phyloP scores from a whole-genome alignment of 2,329 filamentous ascomycete species.

The Penicillium nordicum region DNA sequence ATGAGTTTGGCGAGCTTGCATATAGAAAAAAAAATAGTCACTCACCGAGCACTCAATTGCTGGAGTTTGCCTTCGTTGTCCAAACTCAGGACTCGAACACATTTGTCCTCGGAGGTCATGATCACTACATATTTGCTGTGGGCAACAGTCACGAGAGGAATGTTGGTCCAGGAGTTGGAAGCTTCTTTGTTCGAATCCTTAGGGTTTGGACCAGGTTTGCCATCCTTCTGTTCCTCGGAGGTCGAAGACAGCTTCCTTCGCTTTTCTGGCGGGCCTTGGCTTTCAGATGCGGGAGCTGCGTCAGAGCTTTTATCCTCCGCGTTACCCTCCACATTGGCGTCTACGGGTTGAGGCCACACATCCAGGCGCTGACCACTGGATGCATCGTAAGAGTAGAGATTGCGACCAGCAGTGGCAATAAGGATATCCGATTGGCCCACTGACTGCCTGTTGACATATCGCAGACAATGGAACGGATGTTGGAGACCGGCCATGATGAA shows the following conservation, averaged over 20 bases:
- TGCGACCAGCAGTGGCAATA: conserved; percentile 70
- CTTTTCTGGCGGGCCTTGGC: conserved; percentile 44
- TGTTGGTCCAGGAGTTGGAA: conserved; percentile 50
- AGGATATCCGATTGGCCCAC: conserved; percentile 49
- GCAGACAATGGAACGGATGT: conserved; percentile 64
- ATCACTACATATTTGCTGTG: conserved; percentile 68
- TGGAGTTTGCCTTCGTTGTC: conserved; percentile 58
- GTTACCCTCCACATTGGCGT: conserved; percentile 28
- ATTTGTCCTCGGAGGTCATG: conserved; percentile 89
- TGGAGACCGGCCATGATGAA: conserved; percentile 35
- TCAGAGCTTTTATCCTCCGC: conserved; percentile 21
- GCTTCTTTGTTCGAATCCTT: conserved; percentile 16
- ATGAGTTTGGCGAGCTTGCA: conserved; percentile 12
- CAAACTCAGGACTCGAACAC: conserved; percentile 75
- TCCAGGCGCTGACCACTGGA: conserved; percentile 57
- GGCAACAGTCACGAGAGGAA: conserved; percentile 62
- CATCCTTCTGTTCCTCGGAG: conserved; percentile 19
- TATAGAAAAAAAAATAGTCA: neutral
- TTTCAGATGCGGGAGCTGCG: conserved; percentile 25
- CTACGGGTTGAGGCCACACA: conserved; percentile 52
- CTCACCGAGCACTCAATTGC: conserved; percentile 69
- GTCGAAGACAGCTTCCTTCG: conserved; percentile 40
- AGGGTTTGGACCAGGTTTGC: conserved; percentile 7
- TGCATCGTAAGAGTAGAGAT: conserved; percentile 65
- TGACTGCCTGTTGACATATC: conserved; percentile 32